Percentiles rank a stretch among this genome's conserved stretches.
phyloP scores from a whole-genome alignment of 164 flowering plant species.

The Kingdonia uniflora region DNA sequence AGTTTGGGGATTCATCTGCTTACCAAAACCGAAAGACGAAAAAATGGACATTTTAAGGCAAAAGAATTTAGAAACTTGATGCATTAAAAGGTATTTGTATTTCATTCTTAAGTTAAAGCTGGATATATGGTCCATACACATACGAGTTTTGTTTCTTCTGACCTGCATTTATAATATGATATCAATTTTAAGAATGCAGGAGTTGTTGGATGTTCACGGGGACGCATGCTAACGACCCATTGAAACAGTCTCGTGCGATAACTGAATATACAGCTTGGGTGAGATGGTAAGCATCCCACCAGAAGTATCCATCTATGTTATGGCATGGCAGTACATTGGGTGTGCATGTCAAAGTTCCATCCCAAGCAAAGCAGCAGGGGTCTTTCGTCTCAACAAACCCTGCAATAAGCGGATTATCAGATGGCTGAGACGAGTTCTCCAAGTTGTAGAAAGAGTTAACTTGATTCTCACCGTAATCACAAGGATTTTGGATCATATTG shows the following conservation, averaged over 20 bases:
- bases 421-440: no score
- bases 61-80: not conserved
- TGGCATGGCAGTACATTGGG: not conserved
- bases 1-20: no score
- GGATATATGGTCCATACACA: no score
- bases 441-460: no score
- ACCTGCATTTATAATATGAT: not conserved
- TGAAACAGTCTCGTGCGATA: not conserved
- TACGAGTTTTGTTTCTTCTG: no score
- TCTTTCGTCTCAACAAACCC: not conserved
- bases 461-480: not conserved
- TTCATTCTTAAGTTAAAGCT: no score
- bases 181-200: not conserved
- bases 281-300: slow-evolving; percentile 4
- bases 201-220: not conserved
- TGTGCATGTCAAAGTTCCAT: slow-evolving; percentile 4
- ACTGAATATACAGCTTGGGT: not conserved
- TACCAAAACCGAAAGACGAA: not conserved
- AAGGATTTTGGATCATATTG: slow-evolving; percentile 1
- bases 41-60: not conserved
- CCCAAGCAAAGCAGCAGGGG: not conserved
- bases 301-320: not conserved
- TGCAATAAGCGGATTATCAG: not conserved
- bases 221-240: not conserved
- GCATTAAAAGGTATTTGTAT: no score